These are phyloP conservation scores for Hygrocybe coccinea DNA, from an alignment of 768 basidiomycete species.

Conservation along the genomic window DNA sequence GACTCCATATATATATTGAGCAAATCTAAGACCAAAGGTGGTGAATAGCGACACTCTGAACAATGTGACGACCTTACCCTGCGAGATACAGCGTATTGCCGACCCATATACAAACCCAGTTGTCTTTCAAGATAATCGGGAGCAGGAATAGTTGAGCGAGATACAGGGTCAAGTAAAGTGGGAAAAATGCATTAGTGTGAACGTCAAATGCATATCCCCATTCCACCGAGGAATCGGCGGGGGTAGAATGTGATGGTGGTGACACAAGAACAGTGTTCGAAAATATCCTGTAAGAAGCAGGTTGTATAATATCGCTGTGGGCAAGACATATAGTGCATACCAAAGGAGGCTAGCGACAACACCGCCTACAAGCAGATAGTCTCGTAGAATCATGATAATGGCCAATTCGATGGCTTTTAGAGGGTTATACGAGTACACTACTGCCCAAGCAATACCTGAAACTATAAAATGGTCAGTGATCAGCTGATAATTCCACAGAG, in stretches of 20 bases:
- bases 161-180: constrained; percentile 85
- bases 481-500: neutral
- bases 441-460: constrained; percentile 78
- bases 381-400: constrained; percentile 79
- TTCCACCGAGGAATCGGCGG: constrained; percentile 70
- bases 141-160: constrained; percentile 83
- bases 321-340: constrained; percentile 34
- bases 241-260: constrained; percentile 66
- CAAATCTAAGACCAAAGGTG: constrained; percentile 46
- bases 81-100: constrained; percentile 90
- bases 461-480: constrained; percentile 39
- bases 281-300: constrained; percentile 47
- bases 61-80: constrained; percentile 49
- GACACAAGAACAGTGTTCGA: constrained; percentile 69
- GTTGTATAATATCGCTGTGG: constrained; percentile 4
- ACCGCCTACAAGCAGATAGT: constrained; percentile 79
- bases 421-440: constrained; percentile 67
- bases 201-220: constrained; percentile 97
- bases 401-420: constrained; percentile 58
- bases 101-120: constrained; percentile 91
- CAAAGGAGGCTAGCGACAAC: constrained; percentile 71
- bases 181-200: constrained; percentile 96
- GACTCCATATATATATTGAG: constrained; percentile 88
- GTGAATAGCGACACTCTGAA: neutral
- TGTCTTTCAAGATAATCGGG: constrained; percentile 74